Evolutionary conservation across 805 yeast species (phyloP), one percentile per base, ranked within the genome.

Genomic region (Millerozyma miso): DNA sequence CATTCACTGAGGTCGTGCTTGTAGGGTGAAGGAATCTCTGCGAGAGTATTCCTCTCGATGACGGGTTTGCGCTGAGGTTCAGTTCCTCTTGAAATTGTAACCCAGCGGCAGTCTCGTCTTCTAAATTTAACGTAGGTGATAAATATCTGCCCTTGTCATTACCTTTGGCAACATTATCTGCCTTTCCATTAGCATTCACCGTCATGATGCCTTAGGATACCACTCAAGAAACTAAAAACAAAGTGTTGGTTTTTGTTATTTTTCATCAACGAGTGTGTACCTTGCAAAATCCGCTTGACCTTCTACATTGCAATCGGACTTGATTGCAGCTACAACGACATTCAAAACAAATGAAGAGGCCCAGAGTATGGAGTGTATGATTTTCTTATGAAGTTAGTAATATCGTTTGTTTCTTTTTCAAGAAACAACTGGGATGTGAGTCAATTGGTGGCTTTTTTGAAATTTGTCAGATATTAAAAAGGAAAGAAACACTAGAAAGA

Each of bases 11-110:
- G 40, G 67, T 72, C 41, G 60, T 47, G 15, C 53, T 55, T 45
- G 57, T 44, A 3, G 71, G 71, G 34, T 64, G 70, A 33, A 61
- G 53, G 39, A 65, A 61, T 18, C 71, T 48, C 46, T 59, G 60
- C 29, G 65, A 55, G 39, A 53, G 41, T 35, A 51, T 53, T 19
- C 53, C 52, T 45, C 63, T 45, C 16, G 60, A 43, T 6, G 59
- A 47, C 34, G 47, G 49, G 16, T 48, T 29, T 10, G 46, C 37
- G 43, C 55, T 29, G 45, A 52, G 41, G 45, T 50, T 33, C 52
- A 55, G 44, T 18, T 61, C 60, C 38, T 57, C 57, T 46, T 65
- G 70, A 46, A 63, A 63, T 55, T 63, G 62, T 17, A 59, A 42
- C 10, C 55, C 58, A 44, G 41, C 65, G 44, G 45, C 58, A 52